Percentiles rank a stretch among this genome's conserved stretches.
phyloP scores from a whole-genome alignment of 2,329 filamentous ascomycete genomes.

The Anisogramma anomala region DNA sequence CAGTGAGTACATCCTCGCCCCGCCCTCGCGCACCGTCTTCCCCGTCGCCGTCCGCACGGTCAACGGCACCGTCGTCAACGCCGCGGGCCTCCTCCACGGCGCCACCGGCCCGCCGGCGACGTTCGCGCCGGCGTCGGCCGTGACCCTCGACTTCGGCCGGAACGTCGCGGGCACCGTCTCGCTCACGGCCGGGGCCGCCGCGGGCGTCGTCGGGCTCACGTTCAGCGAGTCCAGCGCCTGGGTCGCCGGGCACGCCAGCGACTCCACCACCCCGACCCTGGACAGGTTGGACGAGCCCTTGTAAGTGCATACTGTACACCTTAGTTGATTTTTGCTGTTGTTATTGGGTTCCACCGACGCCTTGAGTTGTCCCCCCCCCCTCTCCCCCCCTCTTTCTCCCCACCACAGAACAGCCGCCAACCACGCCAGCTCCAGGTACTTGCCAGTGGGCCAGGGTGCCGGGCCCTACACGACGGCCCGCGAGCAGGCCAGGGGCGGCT shows the following conservation, averaged over 20 bases:
- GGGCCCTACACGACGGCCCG: constrained; percentile 18
- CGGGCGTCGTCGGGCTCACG: constrained; percentile 26
- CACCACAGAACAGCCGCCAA: no score
- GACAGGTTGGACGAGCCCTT: constrained; percentile 9
- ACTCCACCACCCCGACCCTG: constrained; percentile 22
- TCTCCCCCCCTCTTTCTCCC: no score
- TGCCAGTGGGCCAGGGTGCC: constrained; percentile 6
- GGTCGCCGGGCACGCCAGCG: constrained; percentile 34
- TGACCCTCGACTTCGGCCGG: constrained; percentile 28
- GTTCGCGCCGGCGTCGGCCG: constrained; percentile 19
- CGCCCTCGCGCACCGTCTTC: constrained; percentile 13
- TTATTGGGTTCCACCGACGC: no score
- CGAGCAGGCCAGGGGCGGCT: constrained; percentile 26
- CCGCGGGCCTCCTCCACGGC: constrained; percentile 17
- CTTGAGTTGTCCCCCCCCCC: no score
- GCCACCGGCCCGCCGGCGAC: constrained; percentile 2
- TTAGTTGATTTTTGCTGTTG: no score
- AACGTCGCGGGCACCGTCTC: constrained; percentile 29
- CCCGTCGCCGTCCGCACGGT: constrained; percentile 13
- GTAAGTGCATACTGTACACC: neutral
- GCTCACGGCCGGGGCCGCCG: constrained; percentile 20
- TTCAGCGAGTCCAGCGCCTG: constrained; percentile 32
- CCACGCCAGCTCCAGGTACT: neutral
- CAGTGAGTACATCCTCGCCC: constrained; percentile 17
- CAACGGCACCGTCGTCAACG: constrained; percentile 15